phyloP scores from a whole-genome alignment of 345 rosid genomes.

The Clarkia xantiana region DNA sequence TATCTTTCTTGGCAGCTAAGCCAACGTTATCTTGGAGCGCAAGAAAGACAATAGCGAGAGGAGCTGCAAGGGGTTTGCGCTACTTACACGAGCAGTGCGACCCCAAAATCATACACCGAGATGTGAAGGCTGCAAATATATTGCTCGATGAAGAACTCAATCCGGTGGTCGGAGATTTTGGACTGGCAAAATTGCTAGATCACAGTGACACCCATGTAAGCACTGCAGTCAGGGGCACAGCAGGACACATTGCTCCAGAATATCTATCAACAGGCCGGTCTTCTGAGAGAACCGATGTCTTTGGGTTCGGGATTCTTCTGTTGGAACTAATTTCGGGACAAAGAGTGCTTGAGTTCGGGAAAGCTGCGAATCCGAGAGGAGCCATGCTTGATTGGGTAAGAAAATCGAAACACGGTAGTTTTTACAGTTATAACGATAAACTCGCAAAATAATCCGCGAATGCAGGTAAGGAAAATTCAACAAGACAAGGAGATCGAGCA shows the following conservation, averaged over 20 bases:
- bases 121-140: constrained; percentile 90
- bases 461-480: constrained; percentile 15
- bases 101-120: constrained; percentile 87
- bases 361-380: constrained; percentile 62
- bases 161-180: constrained; percentile 89
- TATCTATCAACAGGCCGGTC: constrained; percentile 86
- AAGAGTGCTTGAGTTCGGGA: constrained; percentile 77
- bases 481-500: constrained; percentile 13
- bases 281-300: constrained; percentile 88
- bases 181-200: constrained; percentile 78
- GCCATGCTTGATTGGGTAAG: constrained; percentile 85
- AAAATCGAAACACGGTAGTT: not conserved
- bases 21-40: constrained; percentile 73
- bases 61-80: constrained; percentile 76
- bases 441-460: not conserved
- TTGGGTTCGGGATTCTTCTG: constrained; percentile 74
- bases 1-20: constrained; percentile 31
- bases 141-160: constrained; percentile 70
- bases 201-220: constrained; percentile 77
- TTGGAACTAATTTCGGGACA: constrained; percentile 65
- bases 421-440: too few species aligned
- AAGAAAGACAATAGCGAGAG: constrained; percentile 74
- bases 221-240: constrained; percentile 88
- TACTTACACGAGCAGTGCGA: constrained; percentile 95
- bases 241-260: constrained; percentile 89